Percentiles rank a stretch among this genome's conserved stretches.
phyloP scores from a whole-genome alignment of 2,329 filamentous ascomycete genomes.

The Curvularia verruculosa region DNA sequence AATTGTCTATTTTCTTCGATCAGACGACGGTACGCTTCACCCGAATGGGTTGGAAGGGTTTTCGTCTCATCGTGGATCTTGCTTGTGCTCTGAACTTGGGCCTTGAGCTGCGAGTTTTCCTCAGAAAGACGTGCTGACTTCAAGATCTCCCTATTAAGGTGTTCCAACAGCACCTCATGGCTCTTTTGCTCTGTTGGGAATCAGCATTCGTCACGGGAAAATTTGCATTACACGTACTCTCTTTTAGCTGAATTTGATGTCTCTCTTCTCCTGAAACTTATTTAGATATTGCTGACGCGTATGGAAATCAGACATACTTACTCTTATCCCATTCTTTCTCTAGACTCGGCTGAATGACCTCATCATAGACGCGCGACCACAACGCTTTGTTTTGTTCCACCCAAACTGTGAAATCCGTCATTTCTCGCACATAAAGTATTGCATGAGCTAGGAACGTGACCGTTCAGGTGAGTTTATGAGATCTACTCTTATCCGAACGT shows the following conservation, averaged over 20 bases:
- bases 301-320: constrained; percentile 30
- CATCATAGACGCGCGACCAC: constrained; percentile 43
- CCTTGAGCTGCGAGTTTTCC: constrained; percentile 25
- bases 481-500: neutral
- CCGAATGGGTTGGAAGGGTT: neutral
- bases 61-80: neutral
- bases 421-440: constrained; percentile 16
- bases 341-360: constrained; percentile 42
- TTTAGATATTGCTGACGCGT: constrained; percentile 11
- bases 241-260: constrained; percentile 32
- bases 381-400: constrained; percentile 36
- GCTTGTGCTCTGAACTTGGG: neutral
- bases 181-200: constrained; percentile 36
- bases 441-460: neutral
- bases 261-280: constrained; percentile 30
- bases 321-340: constrained; percentile 44
- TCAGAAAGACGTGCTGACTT: constrained; percentile 34
- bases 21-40: constrained; percentile 16
- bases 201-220: constrained; percentile 7
- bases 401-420: constrained; percentile 39
- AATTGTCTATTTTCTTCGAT: constrained; percentile 15
- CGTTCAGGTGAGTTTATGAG: neutral
- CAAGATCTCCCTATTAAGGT: constrained; percentile 34
- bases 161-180: constrained; percentile 32
- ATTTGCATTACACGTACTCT: constrained; percentile 26